Conservation (phyloP, 1,284 basidiomycete species). For the Mixia osmundae region DNA sequence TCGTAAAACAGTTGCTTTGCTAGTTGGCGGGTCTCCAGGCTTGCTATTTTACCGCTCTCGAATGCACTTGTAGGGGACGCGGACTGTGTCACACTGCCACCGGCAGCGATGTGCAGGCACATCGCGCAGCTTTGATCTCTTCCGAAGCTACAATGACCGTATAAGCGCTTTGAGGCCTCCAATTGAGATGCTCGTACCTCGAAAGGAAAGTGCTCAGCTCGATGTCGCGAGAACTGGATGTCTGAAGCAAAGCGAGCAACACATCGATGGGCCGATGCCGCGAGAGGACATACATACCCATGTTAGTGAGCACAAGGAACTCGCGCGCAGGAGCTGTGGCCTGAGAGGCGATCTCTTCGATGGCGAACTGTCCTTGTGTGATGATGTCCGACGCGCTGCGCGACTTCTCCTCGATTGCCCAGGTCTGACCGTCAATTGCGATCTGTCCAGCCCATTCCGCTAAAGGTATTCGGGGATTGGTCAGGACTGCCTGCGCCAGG, state of each 20-base stretch:
- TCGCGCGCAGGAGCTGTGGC: conserved; percentile 44
- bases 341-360: conserved; percentile 60
- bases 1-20: conserved; percentile 38
- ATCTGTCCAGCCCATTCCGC: conserved; percentile 46
- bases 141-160: conserved; percentile 36
- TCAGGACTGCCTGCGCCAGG: conserved; percentile 28
- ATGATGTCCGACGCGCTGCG: conserved; percentile 28
- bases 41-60: conserved; percentile 1
- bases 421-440: conserved; percentile 52
- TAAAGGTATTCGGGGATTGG: conserved; percentile 9
- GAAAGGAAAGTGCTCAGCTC: conserved; percentile 17
- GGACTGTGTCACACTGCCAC: conserved; percentile 14
- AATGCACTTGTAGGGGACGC: background rate
- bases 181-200: conserved; percentile 14
- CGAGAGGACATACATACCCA: conserved; percentile 55
- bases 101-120: conserved; percentile 42
- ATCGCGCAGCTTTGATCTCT: conserved; percentile 74
- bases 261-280: conserved; percentile 67
- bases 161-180: background rate
- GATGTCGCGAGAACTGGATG: conserved; percentile 12
- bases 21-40: conserved; percentile 25
- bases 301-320: conserved; percentile 67
- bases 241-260: conserved; percentile 30
- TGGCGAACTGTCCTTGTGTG: conserved; percentile 25
- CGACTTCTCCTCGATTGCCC: conserved; percentile 42